phyloP scores from a whole-genome alignment of 2,329 filamentous ascomycete species.

The Claviceps fusiformis region DNA sequence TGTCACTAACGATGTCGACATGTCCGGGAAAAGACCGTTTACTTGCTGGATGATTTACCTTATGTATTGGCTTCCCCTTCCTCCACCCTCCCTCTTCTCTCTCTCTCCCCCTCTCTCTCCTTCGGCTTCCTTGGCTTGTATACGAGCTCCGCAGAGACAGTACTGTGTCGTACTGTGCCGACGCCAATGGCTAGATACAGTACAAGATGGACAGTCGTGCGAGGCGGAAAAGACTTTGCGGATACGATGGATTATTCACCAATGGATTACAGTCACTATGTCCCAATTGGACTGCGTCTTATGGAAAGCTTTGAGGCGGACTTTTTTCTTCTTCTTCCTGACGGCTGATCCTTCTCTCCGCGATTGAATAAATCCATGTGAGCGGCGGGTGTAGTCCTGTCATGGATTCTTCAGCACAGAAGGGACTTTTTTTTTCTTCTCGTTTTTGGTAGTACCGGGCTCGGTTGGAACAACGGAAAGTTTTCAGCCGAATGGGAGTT shows the following conservation, averaged over 20 bases:
- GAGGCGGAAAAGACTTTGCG: not conserved
- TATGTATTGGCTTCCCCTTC: not conserved
- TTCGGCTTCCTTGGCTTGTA: not conserved
- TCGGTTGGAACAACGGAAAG: too few species aligned
- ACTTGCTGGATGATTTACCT: not conserved
- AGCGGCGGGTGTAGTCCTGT: not conserved
- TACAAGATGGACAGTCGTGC: not conserved
- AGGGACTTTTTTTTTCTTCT: not conserved
- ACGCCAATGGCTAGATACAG: not conserved
- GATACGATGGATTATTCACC: not conserved
- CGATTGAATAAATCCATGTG: not conserved
- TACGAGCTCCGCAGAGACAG: conserved; percentile 4
- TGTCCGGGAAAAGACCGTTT: conserved; percentile 1
- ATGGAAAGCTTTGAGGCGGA: not conserved
- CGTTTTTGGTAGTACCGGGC: not conserved
- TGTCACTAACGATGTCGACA: not conserved
- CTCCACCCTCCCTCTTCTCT: too few species aligned
- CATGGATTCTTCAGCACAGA: not conserved
- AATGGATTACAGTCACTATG: not conserved
- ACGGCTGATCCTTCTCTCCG: not conserved
- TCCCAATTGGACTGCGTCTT: not conserved
- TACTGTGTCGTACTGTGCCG: conserved; percentile 3
- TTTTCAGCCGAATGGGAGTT: too few species aligned
- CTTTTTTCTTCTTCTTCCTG: not conserved
- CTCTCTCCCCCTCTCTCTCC: not conserved